Evolutionary conservation across 2,329 filamentous ascomycete genomes (phyloP).

Genomic region (Cordyceps farinosa): DNA sequence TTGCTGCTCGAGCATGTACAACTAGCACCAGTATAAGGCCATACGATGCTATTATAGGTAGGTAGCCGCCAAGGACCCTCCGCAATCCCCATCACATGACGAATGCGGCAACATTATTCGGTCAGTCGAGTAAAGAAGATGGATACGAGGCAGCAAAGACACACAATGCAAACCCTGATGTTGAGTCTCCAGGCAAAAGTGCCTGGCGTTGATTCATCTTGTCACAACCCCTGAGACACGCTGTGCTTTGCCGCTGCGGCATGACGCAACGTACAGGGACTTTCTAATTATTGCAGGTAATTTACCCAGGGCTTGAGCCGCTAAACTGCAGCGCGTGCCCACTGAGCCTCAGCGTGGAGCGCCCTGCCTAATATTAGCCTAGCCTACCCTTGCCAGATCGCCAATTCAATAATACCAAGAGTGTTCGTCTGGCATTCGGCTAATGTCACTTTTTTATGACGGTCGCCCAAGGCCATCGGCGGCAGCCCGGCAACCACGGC

Average conservation of each 20-base stretch:
- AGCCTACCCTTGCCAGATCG: constrained; percentile 1
- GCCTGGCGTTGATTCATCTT: background rate
- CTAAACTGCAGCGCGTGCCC: background rate
- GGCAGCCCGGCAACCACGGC: background rate
- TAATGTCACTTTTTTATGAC: background rate
- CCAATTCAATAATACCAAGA: background rate
- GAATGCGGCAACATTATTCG: no score
- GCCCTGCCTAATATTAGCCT: background rate
- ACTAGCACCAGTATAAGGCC: background rate
- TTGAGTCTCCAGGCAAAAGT: background rate
- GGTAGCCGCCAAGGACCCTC: background rate
- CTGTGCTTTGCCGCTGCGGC: background rate
- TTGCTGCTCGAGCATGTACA: background rate
- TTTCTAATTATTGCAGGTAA: background rate
- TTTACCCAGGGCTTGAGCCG: background rate
- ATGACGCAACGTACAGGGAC: background rate
- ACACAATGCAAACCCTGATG: background rate
- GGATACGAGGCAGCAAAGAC: background rate
- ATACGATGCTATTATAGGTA: background rate
- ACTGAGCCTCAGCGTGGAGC: constrained; percentile 9
- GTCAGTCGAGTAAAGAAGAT: background rate
- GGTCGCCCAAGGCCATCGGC: background rate
- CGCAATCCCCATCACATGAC: no score
- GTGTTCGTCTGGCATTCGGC: constrained; percentile 6
- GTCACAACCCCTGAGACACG: constrained; percentile 7